phyloP scores from a whole-genome alignment of 306 rosid species.

The Morella rubra region DNA sequence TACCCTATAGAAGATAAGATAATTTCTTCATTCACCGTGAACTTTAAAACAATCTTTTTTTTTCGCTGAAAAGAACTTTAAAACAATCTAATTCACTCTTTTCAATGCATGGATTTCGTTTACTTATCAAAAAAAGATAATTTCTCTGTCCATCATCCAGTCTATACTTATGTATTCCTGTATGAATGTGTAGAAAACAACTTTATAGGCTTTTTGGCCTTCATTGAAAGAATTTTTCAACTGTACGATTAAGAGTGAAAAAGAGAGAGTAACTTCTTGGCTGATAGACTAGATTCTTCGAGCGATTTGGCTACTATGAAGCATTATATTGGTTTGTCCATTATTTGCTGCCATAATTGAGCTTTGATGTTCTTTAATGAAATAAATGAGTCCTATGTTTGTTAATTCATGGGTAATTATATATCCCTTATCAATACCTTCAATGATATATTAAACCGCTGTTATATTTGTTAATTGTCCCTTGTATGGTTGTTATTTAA shows the following conservation, averaged over 20 bases:
- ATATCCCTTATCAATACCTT: no score
- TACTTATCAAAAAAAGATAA: neutral
- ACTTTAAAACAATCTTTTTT: no score
- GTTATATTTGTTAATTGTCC: no score
- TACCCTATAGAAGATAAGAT: neutral
- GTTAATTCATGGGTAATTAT: no score
- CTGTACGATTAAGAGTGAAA: neutral
- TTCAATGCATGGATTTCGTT: neutral
- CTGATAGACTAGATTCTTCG: neutral
- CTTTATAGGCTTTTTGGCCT: neutral
- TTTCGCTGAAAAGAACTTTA: no score
- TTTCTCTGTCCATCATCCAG: neutral
- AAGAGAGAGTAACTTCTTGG: neutral
- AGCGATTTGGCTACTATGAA: neutral
- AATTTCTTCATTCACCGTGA: neutral
- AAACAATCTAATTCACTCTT: neutral
- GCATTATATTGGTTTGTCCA: neutral
- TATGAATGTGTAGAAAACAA: neutral
- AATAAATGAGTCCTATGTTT: no score
- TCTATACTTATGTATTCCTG: neutral
- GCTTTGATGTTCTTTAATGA: neutral
- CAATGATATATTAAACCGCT: no score
- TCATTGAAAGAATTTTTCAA: no score
- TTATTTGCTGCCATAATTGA: neutral
- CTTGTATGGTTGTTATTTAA: no score